Conservation (phyloP, 2,329 filamentous ascomycete species). For the Trichoderma polysporum region DNA sequence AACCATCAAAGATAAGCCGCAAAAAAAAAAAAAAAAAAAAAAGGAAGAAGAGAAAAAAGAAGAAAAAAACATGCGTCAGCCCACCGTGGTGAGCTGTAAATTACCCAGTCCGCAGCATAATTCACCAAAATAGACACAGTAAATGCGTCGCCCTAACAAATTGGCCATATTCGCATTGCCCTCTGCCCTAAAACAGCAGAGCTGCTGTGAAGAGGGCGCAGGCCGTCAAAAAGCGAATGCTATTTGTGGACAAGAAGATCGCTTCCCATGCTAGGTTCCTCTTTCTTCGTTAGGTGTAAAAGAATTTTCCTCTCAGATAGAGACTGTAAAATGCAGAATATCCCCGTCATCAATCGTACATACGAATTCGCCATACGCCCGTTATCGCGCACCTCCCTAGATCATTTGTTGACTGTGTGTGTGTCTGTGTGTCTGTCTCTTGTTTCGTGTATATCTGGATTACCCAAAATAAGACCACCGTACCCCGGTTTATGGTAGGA, state of each 20-base stretch:
- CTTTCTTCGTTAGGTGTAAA: not conserved
- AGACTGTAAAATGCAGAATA: constrained; percentile 10
- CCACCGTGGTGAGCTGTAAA: not conserved
- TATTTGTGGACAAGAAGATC: not conserved
- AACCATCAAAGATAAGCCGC: not conserved
- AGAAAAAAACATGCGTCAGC: not conserved
- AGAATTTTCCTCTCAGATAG: not conserved
- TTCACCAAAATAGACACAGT: not conserved
- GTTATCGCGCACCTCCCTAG: not conserved
- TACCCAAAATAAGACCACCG: constrained; percentile 13
- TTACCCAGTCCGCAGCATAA: not conserved
- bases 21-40: not conserved
- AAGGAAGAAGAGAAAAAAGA: not conserved
- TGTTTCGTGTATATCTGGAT: not conserved
- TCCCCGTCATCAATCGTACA: constrained; percentile 25
- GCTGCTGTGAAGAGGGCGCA: not conserved
- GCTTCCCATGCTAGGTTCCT: not conserved
- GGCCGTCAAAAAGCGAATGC: not conserved
- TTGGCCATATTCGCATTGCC: not conserved
- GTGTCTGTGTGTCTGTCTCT: not conserved
- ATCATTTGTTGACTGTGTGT: not conserved
- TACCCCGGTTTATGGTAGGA: constrained; percentile 30
- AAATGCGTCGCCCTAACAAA: not conserved
- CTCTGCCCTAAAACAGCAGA: not conserved
- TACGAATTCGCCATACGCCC: constrained; percentile 18